These are phyloP conservation scores for Juglanconis oblonga DNA, from an alignment of 2,329 filamentous ascomycete species.

Conservation along the genomic window DNA sequence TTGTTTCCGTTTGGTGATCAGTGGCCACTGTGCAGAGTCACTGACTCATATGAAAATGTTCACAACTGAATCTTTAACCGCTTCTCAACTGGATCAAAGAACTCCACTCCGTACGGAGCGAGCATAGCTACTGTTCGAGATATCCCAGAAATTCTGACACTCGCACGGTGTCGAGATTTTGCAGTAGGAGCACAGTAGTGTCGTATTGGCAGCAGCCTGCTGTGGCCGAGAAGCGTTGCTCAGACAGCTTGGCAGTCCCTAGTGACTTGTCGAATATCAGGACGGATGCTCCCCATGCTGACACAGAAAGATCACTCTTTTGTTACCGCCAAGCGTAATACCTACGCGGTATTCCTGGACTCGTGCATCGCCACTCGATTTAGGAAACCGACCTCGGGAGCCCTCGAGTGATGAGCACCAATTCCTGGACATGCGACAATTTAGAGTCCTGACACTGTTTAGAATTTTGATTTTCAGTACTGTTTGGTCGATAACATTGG, in stretches of 20 bases:
- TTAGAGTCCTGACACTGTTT: too few relatives aligned
- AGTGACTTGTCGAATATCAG: not conserved
- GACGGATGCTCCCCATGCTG: not conserved
- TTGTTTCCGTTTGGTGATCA: not conserved
- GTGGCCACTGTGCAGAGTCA: not conserved
- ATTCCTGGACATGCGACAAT: too few relatives aligned
- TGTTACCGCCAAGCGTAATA: too few relatives aligned
- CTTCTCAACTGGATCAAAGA: not conserved
- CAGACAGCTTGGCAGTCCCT: conserved; percentile 13
- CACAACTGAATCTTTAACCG: not conserved
- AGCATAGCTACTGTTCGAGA: not conserved
- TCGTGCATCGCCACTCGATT: too few relatives aligned
- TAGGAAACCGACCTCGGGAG: too few relatives aligned
- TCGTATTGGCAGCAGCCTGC: not conserved
- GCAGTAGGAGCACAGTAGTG: not conserved
- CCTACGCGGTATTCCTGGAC: too few relatives aligned
- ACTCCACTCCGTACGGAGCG: too few relatives aligned
- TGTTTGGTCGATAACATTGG: too few relatives aligned
- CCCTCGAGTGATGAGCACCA: too few relatives aligned
- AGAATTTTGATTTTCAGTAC: too few relatives aligned
- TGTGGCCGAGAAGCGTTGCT: not conserved
- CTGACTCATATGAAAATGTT: not conserved
- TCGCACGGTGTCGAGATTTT: not conserved
- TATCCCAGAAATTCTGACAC: not conserved
- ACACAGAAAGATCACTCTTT: not conserved